Base-by-base conservation (phyloP, 2,329 filamentous ascomycete genomes). In the Talaromyces marneffei region DNA sequence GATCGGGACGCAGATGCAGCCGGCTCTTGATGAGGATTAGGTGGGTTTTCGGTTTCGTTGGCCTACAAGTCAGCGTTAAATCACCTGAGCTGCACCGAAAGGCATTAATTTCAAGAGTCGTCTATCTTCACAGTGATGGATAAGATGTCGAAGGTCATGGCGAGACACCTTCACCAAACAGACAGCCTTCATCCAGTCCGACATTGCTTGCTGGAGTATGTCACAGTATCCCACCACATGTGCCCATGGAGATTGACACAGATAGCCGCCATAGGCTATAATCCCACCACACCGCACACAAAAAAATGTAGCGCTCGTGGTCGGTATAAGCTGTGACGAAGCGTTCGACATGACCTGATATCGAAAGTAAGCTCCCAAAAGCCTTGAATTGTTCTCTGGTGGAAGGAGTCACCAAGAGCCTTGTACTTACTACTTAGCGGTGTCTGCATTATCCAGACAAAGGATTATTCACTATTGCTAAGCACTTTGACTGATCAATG, bases 1-100 rank as follows among this genome's bases (percentile, higher is more conserved):
- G 87, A 92, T 93, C 25, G 91, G 88, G 52, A 92, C 89, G n/a
- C 90, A 92, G 63, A 74, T 75, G 18, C 77, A 75, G 62, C 72
- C 71, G 29, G 72, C 73, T 42, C 66, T 77, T 58, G 73, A 73
- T 57, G 77, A 77, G 57, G 72, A 70, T 59, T 77, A 67, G 56
- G 14, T 9, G 8, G 20, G 12, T 37, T 37, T 33, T 33, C 7
- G n/a, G 29, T 23, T 44, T 44, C 40, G 16, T 44, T 18, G 9
- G n/a, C 18, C 9, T 12, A 9, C n/a, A 50, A 48, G 5, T n/a
- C 8, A 12, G 16, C 4, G 46, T n/a, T 3, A 18, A n/a, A 12
- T 25, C 29, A 29, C 16, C 1, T 29, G 0, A 18, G 25, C 3
- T 31, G 16, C 31, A 31, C n/a, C 8, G 44, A 29, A 46, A 25